Conservation (phyloP, 345 rosid genomes). For the Citrus sp. region DNA sequence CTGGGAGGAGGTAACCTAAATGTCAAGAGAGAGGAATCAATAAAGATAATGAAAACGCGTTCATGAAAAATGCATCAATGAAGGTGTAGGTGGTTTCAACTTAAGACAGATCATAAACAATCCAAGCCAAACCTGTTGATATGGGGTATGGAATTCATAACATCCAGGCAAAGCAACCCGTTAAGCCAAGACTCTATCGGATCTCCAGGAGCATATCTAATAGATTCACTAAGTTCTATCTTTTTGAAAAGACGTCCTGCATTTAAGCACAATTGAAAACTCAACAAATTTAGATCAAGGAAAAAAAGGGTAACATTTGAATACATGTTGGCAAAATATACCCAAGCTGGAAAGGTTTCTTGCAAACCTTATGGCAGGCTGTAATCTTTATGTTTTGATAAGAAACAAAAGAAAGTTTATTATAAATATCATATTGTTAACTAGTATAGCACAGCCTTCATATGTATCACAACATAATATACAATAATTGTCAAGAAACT, state of each 20-base stretch:
- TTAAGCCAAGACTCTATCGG: constrained; percentile 98
- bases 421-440: neutral
- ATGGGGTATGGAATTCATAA: constrained; percentile 62
- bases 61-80: neutral
- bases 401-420: neutral
- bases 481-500: neutral
- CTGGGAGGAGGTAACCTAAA: constrained; percentile 75
- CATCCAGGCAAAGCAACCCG: constrained; percentile 86
- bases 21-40: constrained; percentile 13
- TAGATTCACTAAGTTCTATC: constrained; percentile 88
- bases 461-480: neutral
- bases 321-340: neutral
- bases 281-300: neutral
- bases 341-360: neutral
- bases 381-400: neutral
- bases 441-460: neutral
- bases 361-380: neutral
- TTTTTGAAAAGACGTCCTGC: constrained; percentile 84
- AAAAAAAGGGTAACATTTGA: neutral
- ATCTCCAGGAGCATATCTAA: constrained; percentile 90
- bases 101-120: constrained; percentile 2
- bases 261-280: constrained; percentile 15
- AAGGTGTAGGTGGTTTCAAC: constrained; percentile 5
- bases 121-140: constrained; percentile 50
- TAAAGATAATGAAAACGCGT: neutral